Conservation (phyloP, 139 green algal genomes). For the Closterium sp. region DNA sequence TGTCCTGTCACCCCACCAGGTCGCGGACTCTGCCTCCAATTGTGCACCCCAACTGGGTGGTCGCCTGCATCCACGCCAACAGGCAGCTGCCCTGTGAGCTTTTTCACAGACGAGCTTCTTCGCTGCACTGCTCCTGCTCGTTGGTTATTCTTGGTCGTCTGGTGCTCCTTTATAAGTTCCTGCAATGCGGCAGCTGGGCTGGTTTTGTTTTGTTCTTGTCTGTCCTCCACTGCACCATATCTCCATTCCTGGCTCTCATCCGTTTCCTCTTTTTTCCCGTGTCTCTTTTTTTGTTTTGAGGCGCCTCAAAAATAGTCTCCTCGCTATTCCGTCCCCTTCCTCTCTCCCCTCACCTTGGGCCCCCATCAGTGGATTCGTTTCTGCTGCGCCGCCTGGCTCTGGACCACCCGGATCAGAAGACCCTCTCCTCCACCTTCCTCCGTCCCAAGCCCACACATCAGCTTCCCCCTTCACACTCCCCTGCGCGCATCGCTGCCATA, state of each 20-base stretch:
- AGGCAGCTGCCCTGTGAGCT: slow-evolving; percentile 28
- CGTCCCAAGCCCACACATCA: neutral
- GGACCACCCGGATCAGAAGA: slow-evolving; percentile 37
- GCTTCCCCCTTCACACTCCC: neutral
- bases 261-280: neutral
- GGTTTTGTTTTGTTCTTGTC: no score
- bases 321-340: neutral
- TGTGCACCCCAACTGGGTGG: slow-evolving; percentile 39
- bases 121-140: neutral
- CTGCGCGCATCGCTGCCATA: neutral
- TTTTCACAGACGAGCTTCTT: neutral
- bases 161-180: neutral
- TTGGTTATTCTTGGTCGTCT: neutral
- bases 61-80: slow-evolving; percentile 29
- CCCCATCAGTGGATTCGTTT: slow-evolving; percentile 17
- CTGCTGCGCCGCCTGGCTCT: slow-evolving; percentile 14
- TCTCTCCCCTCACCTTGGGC: neutral
- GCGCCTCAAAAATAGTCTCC: neutral
- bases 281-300: no score
- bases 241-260: no score
- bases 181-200: no score
- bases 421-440: neutral
- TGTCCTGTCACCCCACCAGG: neutral
- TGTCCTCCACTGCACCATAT: neutral
- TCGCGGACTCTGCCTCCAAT: slow-evolving; percentile 32